Evolutionary conservation across 225 moss, liverwort and hornwort genomes (phyloP), one percentile per base, ranked within the genome.

Genomic region (Bryoerythrophyllum caledonicum): DNA sequence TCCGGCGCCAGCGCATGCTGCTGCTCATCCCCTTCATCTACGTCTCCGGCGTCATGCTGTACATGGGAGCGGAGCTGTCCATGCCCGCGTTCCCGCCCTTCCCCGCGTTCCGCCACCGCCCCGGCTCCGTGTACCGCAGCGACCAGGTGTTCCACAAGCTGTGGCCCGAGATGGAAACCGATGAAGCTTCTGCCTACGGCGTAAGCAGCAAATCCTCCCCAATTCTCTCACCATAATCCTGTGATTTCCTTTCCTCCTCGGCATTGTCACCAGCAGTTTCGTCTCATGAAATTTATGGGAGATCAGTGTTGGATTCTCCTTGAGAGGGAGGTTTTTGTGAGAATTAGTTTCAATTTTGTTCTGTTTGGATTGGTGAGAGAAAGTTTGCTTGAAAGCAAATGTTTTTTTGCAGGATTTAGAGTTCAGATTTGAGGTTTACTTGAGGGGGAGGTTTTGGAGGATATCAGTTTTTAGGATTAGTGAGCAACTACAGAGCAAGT

Each of bases 151-250:
- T 95, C 17, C 84, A 79, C 57, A 75, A 93, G 14, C 70, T 99
- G 32, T 99, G 97, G 97, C 97, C 95, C 37, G 90, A 76, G 55
- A 93, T 99, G 94, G 82, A 95, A 63, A 76, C 65, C 51, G 81
- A 73, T 13, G 82, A 88, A 34, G 85, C 72, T 9, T 74, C 86
- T 20, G 83, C 88, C 8, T 86, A 86, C 68, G 97, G 91, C 83
- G 93, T 94, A 71, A 83, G 83, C 32, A 83, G 82, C 32, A 2
- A 21, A 10, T 62, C 37, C 30, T n/a, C 8, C 4, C 40, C 19
- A 48, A 49, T 49, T 49, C 17, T 16, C 6, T 49, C n/a, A 38
- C 19, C 52, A 32, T 8, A 67, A 20, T 49, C 28, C 28, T 67
- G 0, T 30, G 67, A 26, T 6, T 28, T 16, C 12, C 5, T 5